Evolutionary conservation across 306 rosid species (phyloP).

Genomic region (Cicer chorassanicum): DNA sequence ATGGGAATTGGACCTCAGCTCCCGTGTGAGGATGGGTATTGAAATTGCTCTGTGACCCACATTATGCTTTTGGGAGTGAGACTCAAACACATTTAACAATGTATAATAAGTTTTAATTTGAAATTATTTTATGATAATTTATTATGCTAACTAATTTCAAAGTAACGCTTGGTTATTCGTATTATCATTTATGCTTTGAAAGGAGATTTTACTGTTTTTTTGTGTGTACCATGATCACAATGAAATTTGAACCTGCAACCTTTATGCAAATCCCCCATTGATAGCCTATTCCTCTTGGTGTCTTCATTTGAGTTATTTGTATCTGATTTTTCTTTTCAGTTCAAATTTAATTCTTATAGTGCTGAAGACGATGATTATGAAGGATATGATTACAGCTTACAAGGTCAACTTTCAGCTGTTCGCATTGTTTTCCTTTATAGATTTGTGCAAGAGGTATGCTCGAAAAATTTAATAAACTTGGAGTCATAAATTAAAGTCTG

Average conservation of each 20-base stretch:
- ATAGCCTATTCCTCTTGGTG: neutral
- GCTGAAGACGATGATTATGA: conserved; percentile 89
- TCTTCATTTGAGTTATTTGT: neutral
- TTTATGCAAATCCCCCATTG: neutral
- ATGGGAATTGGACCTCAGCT: too few relatives aligned
- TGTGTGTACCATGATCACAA: neutral
- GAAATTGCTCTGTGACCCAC: too few relatives aligned
- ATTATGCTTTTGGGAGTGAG: neutral
- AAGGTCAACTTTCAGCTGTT: conserved; percentile 94
- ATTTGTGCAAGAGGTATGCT: conserved; percentile 94
- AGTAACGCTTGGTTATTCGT: neutral
- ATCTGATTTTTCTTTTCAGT: conserved; percentile 60
- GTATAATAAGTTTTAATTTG: neutral
- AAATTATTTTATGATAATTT: neutral
- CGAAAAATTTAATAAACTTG: conserved; percentile 32
- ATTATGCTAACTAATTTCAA: neutral
- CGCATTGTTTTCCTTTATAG: conserved; percentile 94
- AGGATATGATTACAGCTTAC: conserved; percentile 88
- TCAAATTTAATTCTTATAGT: conserved; percentile 85
- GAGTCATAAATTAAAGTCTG: conserved; percentile 18
- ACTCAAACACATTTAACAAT: neutral
- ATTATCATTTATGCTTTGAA: conserved; percentile 21
- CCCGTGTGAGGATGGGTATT: too few relatives aligned
- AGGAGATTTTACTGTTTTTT: neutral
- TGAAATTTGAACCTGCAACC: neutral